Evolutionary conservation across 1,139 yeast species (phyloP).

Genomic region (Neolecta irregularis): DNA sequence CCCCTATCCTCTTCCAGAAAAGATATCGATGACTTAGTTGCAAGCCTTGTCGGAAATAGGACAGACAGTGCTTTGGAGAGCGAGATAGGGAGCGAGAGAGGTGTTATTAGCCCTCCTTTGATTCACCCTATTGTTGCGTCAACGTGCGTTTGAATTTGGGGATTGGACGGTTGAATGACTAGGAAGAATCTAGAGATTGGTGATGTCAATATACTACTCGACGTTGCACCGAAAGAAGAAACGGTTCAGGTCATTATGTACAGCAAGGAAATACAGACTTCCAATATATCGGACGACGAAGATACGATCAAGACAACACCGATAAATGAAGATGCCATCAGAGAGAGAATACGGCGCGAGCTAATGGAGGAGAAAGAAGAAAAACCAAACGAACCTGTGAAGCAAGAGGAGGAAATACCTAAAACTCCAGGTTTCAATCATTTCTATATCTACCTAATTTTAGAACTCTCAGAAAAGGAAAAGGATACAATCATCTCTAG

Average conservation of each 20-base stretch:
- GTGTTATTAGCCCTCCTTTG: no score
- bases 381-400: background rate
- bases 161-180: background rate
- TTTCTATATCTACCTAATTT: background rate
- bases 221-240: constrained; percentile 2
- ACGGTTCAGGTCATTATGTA: constrained; percentile 16
- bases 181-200: background rate
- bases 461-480: background rate
- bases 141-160: background rate
- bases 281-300: constrained; percentile 9
- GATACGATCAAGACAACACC: constrained; percentile 9
- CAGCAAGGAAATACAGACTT: constrained; percentile 22
- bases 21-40: constrained; percentile 17
- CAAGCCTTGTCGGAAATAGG: constrained; percentile 15
- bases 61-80: no score
- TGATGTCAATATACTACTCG: background rate
- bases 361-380: constrained; percentile 5
- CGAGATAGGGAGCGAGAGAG: background rate
- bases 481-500: background rate
- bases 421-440: background rate
- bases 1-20: constrained; percentile 6
- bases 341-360: background rate
- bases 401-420: background rate
- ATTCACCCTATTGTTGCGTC: no score
- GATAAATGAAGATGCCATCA: background rate